Evolutionary conservation across 139 green algal species (phyloP), one percentile per base, ranked within the genome.

Genomic region (Chlamydomonas sphaeroides): DNA sequence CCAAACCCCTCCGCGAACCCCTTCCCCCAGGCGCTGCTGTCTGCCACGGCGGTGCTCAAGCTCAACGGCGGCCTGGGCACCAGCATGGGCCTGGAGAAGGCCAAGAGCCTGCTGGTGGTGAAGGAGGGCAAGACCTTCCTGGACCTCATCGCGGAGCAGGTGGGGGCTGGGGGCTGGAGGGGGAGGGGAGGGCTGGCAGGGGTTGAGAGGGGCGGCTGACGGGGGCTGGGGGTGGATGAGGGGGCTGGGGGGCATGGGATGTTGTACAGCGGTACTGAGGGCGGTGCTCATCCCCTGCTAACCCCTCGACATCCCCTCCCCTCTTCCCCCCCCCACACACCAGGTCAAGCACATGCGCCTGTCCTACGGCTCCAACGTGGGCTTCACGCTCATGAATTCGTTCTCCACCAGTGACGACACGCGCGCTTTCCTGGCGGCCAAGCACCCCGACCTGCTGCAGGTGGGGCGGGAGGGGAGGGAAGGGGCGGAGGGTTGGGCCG

Each of bases 111-210:
- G 80, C 91, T 98, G 66, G 85, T 86, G 71, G 92, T 94, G 15
- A 97, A 97, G 85, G 92, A 98, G 18, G 94, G 92, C 73, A 96
- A 96, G 84, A 98, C 94, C 1, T 98, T 98, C 86, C 86, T 98
- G 81, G 95, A 98, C 89, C 92, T 98, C n/a, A 98, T 98, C 65
- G 95, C 94, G 23, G 90, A 97, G 83, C 95, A 98, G 88, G 86
- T 87, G 49, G 6, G 78, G 21, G 39, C 3, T 62, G 68, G 68
- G 42, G 56, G 28, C 30, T 23, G 62, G 32, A 28, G 28, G 62
- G 62, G 26, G 5, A 32, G 32, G 32, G 32, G 32, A 45, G 62
- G 62, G 62, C 49, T 25, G 49, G n/a, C n/a, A n/a, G n/a, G n/a
- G n/a, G n/a, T n/a, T n/a, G n/a, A n/a, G 49, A 18, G 49, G 49